A percentile compares a stretch with the other conserved stretches of the same genome.
phyloP scores from a whole-genome alignment of 257 asterid genomes.

The Sherardia arvensis region DNA sequence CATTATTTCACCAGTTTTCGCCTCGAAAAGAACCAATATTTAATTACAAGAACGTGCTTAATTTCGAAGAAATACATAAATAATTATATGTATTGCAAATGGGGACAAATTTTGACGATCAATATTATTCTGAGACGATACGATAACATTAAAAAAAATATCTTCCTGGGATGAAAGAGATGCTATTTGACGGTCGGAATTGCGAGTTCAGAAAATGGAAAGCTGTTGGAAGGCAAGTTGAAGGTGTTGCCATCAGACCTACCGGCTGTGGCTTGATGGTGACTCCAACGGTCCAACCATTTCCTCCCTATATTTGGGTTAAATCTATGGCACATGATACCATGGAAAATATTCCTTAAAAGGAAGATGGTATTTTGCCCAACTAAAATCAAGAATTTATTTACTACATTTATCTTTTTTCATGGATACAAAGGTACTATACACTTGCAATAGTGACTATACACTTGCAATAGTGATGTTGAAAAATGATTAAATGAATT shows the following conservation, averaged over 20 bases:
- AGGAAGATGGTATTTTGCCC: not conserved
- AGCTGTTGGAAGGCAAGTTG: constrained; percentile 14
- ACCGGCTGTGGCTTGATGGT: not conserved
- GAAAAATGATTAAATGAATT: too few relatives aligned
- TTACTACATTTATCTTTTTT: not conserved
- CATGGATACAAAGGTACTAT: too few relatives aligned
- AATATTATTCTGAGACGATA: not conserved
- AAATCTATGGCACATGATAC: not conserved
- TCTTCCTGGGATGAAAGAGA: not conserved
- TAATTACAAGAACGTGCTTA: not conserved
- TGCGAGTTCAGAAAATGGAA: constrained; percentile 9
- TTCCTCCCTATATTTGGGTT: not conserved
- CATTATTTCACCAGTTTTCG: not conserved
- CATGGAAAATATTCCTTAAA: not conserved
- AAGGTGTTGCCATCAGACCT: not conserved
- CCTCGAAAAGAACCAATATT: not conserved
- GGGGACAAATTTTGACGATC: not conserved
- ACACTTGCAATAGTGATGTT: too few relatives aligned
- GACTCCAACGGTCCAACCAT: constrained; percentile 19
- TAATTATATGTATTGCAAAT: not conserved
- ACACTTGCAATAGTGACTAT: too few relatives aligned
- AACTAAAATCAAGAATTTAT: not conserved
- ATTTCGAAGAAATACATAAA: not conserved
- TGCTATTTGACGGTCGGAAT: constrained; percentile 16
- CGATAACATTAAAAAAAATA: not conserved